A percentile compares a stretch with the other conserved stretches of the same genome.
Conservation (phyloP, 352 stramenopile species). For the Globisporangium nodosum region DNA sequence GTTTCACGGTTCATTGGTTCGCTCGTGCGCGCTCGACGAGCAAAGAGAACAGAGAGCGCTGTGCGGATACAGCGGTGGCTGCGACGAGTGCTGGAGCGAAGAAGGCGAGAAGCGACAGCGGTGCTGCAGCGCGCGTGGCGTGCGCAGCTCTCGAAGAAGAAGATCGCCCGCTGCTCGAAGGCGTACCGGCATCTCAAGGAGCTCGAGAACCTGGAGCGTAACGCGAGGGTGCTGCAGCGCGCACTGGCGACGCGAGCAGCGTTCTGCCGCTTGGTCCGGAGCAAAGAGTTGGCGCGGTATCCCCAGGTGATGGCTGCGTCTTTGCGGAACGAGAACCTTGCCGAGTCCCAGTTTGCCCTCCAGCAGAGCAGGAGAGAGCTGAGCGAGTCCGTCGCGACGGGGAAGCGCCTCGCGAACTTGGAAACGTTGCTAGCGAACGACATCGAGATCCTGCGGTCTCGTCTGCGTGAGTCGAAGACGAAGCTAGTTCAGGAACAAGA, state of each 20-base stretch:
- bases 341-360: conserved; percentile 4
- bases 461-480: conserved; percentile 21
- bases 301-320: conserved; percentile 15
- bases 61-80: conserved; percentile 31
- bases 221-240: conserved; percentile 44
- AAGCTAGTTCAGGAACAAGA: conserved; percentile 31
- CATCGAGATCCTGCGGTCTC: conserved; percentile 23
- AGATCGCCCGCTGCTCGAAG: conserved; percentile 23
- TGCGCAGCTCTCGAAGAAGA: conserved; percentile 24
- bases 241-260: conserved; percentile 22
- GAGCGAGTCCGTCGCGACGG: conserved; percentile 11
- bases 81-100: conserved; percentile 4
- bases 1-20: conserved; percentile 20
- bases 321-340: neutral
- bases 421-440: conserved; percentile 23
- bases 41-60: neutral
- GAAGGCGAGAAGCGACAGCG: conserved; percentile 9
- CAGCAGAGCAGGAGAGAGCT: conserved; percentile 16
- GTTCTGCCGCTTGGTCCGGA: conserved; percentile 22
- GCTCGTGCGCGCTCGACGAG: conserved; percentile 7
- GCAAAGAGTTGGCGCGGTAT: conserved; percentile 25
- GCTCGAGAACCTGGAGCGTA: conserved; percentile 21
- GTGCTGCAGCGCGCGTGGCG: conserved; percentile 48
- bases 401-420: conserved; percentile 22
- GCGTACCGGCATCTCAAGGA: conserved; percentile 26